Conservation (phyloP, 2,329 filamentous ascomycete species). For the Raffaelea arxii region DNA sequence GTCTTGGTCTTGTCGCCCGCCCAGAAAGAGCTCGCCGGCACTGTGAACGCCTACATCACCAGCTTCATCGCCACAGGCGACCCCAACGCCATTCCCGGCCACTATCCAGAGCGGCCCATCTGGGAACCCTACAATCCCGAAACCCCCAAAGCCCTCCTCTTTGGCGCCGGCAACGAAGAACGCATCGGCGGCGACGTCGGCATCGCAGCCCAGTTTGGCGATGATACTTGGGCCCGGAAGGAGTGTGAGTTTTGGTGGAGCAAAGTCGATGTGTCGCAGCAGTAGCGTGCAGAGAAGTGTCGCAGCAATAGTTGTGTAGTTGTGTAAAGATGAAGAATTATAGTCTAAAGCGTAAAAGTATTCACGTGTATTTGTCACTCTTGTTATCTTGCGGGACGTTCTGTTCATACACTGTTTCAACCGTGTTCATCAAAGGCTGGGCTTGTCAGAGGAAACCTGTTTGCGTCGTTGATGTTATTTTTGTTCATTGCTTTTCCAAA, state of each 20-base stretch:
- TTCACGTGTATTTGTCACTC: no score
- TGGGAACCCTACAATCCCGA: not conserved
- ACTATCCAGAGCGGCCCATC: not conserved
- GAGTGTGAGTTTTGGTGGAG: slow-evolving; percentile 40
- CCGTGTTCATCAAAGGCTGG: no score
- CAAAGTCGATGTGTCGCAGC: slow-evolving; percentile 12
- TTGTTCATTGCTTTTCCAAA: no score
- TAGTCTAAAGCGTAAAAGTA: no score
- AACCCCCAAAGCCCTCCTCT: slow-evolving; percentile 24
- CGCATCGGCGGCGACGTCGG: slow-evolving; percentile 30
- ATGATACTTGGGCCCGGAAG: slow-evolving; percentile 29
- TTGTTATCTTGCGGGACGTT: no score
- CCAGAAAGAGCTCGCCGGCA: slow-evolving; percentile 31
- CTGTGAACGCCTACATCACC: slow-evolving; percentile 35
- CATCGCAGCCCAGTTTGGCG: slow-evolving; percentile 24
- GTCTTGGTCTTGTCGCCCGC: slow-evolving; percentile 24
- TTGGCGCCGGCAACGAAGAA: slow-evolving; percentile 36
- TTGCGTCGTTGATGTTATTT: no score
- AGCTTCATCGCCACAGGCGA: slow-evolving; percentile 37
- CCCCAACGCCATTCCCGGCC: not conserved
- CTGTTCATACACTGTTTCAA: no score
- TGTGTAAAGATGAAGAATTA: no score
- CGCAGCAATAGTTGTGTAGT: no score
- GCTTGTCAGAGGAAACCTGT: no score
- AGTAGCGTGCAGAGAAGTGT: not conserved